Base-by-base conservation (phyloP, 1,284 basidiomycete species). In the Malassezia sp. region DNA sequence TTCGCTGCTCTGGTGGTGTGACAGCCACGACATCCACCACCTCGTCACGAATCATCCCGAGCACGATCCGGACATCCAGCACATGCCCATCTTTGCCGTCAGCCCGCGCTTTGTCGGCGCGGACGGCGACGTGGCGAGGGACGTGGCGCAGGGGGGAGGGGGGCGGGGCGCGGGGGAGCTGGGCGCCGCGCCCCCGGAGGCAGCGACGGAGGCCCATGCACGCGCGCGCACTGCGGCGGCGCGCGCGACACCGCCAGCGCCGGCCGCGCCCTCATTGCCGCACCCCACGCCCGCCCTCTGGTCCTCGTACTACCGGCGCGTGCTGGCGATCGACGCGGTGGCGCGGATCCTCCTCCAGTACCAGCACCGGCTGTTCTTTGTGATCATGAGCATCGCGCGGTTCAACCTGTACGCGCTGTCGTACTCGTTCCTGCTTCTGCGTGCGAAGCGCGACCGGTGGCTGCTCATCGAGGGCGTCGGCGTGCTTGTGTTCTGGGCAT, bases 21-120 rank as follows among this genome's bases (percentile, higher is more conserved):
- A 93, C 71, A 96, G 93, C 68, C 91, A 97, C 72, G 95, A 97
- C 63, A 80, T 93, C 39, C 91, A 97, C 74, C 91, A 97, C 74
- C 77, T 96, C 41, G 87, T 96, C 46, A 86, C 91, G 26, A 97
- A 97, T 65, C 89, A 96, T 63, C 89, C 89, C 3, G 84, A 91
- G 49, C 93, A 99, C 80, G 90, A 79, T 70, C 70, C 69, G 8
- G 90, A 89, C 65, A 90, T 90, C 54, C 82, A 91, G 72, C 90
- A 97, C 71, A 76, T 97, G 38, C 91, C 91, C 18, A 96, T 97
- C 75, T 84, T 99, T 63, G 91, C 90, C 53, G 87, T 95, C 61
- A 84, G 85, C 4, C 81, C 85, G 6, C 38, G 43, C 2, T 54
- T 62, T 29, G 38, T 40, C n/a, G n/a, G n/a, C n/a, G 27, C 27